These are phyloP conservation scores for Metroxylon sagu DNA, from an alignment of 176 grass and related monocot species.

Conservation along the genomic window DNA sequence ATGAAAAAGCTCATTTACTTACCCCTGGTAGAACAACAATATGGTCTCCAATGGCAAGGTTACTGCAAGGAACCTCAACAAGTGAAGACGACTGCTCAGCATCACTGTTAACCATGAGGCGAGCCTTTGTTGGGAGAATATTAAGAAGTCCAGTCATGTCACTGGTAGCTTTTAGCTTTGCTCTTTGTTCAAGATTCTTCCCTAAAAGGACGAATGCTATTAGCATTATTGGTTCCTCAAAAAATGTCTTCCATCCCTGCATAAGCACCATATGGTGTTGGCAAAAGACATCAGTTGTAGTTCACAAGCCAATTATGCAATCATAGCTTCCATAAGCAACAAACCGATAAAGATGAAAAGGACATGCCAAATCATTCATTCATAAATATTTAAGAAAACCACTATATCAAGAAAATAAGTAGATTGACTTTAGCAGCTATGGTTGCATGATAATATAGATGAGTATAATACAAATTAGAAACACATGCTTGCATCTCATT, in stretches of 20 bases:
- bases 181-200: conserved; percentile 94
- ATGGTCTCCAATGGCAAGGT: conserved; percentile 70
- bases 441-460: too few species aligned
- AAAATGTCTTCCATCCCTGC: conserved; percentile 98
- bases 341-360: too few species aligned
- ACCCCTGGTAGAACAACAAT: conserved; percentile 86
- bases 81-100: conserved; percentile 51
- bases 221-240: conserved; percentile 96
- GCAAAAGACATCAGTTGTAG: conserved; percentile 2
- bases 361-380: too few species aligned
- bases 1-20: conserved; percentile 17
- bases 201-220: conserved; percentile 97
- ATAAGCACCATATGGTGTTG: conserved; percentile 29
- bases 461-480: too few species aligned
- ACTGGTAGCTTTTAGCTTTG: conserved; percentile 87
- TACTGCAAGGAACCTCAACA: conserved; percentile 78
- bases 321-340: too few species aligned
- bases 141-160: conserved; percentile 97
- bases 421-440: too few species aligned
- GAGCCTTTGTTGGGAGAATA: conserved; percentile 87
- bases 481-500: too few species aligned
- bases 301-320: background rate
- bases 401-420: too few species aligned
- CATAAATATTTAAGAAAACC: too few species aligned
- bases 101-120: conserved; percentile 57